phyloP scores from a whole-genome alignment of 192 early-diverging fungal species.

The Dispira parvispora region DNA sequence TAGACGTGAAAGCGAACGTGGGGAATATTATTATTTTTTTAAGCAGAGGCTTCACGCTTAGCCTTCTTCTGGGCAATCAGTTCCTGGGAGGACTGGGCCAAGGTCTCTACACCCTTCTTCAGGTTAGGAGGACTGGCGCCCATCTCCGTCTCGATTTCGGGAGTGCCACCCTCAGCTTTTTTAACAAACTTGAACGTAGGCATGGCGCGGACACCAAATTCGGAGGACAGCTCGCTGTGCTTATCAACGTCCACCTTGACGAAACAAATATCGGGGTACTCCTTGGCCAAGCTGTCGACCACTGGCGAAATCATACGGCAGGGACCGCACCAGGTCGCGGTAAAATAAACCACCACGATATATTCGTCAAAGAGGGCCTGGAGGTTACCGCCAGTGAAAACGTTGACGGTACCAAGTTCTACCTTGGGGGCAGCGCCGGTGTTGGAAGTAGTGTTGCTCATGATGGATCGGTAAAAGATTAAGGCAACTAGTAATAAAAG shows the following conservation, averaged over 20 bases:
- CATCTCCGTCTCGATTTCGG: neutral
- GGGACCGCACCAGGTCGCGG: slow-evolving; percentile 75
- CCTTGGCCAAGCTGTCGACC: slow-evolving; percentile 36
- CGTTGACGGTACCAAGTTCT: slow-evolving; percentile 20
- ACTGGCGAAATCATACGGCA: slow-evolving; percentile 59
- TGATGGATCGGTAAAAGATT: neutral
- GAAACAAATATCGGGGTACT: slow-evolving; percentile 39
- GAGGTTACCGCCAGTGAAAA: slow-evolving; percentile 18
- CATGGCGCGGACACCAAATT: slow-evolving; percentile 40
- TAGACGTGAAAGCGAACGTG: too few relatives aligned
- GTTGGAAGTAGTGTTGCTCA: slow-evolving; percentile 6
- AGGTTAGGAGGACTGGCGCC: neutral
- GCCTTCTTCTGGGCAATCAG: too few relatives aligned
- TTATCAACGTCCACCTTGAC: slow-evolving; percentile 79
- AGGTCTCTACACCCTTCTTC: neutral
- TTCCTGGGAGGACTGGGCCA: too few relatives aligned
- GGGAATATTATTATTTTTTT: too few relatives aligned
- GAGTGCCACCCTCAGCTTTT: neutral
- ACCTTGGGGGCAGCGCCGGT: neutral
- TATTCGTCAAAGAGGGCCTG: slow-evolving; percentile 22
- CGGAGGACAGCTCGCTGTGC: slow-evolving; percentile 19
- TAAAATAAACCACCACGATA: slow-evolving; percentile 59
- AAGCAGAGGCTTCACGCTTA: too few relatives aligned
- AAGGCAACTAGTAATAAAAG: neutral
- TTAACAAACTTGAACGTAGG: slow-evolving; percentile 58